Evolutionary conservation across 2,329 filamentous ascomycete species (phyloP).

Genomic region (Neoarthrinium moseri): DNA sequence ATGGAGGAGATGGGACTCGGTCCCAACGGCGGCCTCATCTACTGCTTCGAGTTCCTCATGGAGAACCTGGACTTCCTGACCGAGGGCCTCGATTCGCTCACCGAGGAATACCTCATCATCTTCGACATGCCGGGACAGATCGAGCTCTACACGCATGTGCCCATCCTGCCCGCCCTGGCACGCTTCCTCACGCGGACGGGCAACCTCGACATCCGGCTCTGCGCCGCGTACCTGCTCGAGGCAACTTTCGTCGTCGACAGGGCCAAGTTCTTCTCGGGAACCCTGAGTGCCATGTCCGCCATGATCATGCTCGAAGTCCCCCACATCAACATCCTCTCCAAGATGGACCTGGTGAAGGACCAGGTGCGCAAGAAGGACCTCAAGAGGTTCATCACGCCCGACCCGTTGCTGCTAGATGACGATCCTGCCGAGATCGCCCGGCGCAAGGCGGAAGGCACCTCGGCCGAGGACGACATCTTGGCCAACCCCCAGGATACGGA

Average conservation of each 20-base stretch:
- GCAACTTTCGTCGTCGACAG: slow-evolving; percentile 94
- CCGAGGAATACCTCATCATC: slow-evolving; percentile 94
- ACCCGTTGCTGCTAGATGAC: slow-evolving; percentile 78
- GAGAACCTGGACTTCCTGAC: slow-evolving; percentile 75
- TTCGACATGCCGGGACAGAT: slow-evolving; percentile 99
- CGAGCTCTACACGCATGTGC: slow-evolving; percentile 96
- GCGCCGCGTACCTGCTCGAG: slow-evolving; percentile 91
- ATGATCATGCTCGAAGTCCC: slow-evolving; percentile 99
- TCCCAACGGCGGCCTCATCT: slow-evolving; percentile 71
- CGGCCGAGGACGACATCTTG: slow-evolving; percentile 50
- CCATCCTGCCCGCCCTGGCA: slow-evolving; percentile 81
- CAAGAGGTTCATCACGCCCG: slow-evolving; percentile 86
- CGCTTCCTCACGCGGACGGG: slow-evolving; percentile 78
- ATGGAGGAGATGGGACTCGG: slow-evolving; percentile 71
- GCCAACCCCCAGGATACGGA: slow-evolving; percentile 64
- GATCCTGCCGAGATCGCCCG: slow-evolving; percentile 59
- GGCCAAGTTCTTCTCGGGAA: slow-evolving; percentile 96
- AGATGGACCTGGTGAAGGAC: slow-evolving; percentile 95
- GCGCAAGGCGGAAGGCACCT: slow-evolving; percentile 30
- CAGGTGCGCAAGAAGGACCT: slow-evolving; percentile 85
- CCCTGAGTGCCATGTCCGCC: slow-evolving; percentile 93
- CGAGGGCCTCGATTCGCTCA: slow-evolving; percentile 69
- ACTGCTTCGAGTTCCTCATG: slow-evolving; percentile 73
- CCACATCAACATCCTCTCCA: slow-evolving; percentile 93
- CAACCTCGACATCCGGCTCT: slow-evolving; percentile 84